Percentiles rank a stretch among this genome's conserved stretches.
Conservation (phyloP, 2,329 filamentous ascomycete genomes). For the Podosphaera xanthii region DNA sequence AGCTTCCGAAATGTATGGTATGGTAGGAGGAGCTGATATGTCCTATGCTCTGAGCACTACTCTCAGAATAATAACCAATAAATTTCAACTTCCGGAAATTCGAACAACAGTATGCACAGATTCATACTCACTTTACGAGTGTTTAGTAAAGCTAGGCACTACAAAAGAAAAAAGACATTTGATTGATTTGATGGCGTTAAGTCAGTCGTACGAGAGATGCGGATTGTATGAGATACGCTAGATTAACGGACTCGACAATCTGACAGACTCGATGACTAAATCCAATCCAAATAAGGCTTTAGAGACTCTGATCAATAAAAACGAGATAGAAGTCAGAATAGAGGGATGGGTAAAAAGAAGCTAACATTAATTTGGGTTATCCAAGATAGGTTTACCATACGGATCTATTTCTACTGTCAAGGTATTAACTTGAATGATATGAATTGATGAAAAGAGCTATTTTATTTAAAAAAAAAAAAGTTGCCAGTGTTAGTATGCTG, state of each 20-base stretch:
- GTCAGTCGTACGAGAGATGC: constrained; percentile 7
- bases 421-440: no score
- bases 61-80: not conserved
- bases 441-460: not conserved
- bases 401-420: no score
- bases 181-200: constrained; percentile 8
- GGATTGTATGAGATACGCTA: constrained; percentile 3
- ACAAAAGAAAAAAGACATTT: constrained; percentile 5
- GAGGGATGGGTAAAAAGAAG: constrained; percentile 3
- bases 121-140: not conserved
- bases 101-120: constrained; percentile 1
- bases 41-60: not conserved
- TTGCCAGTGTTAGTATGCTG: no score
- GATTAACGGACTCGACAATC: constrained; percentile 6
- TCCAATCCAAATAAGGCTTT: constrained; percentile 2
- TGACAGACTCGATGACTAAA: constrained; percentile 5
- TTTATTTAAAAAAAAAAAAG: not conserved
- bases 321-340: constrained; percentile 1
- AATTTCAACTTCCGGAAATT: not conserved
- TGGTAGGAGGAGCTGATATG: not conserved
- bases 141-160: constrained; percentile 5
- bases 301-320: constrained; percentile 3
- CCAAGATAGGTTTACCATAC: no score
- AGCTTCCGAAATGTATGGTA: no score
- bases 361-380: not conserved